Conservation (phyloP, 441 rosid species). For the Adansonia gregorii region DNA sequence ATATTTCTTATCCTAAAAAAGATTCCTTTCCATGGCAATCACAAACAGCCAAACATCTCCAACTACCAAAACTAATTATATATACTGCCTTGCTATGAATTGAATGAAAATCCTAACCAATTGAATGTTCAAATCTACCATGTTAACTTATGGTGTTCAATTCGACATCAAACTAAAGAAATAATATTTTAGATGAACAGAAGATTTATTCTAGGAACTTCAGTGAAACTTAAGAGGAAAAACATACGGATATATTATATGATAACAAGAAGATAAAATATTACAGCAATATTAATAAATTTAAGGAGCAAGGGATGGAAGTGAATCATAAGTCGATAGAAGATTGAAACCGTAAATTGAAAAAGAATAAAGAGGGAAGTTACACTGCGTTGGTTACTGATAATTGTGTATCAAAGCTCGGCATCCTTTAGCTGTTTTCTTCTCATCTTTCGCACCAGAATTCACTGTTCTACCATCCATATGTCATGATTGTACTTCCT, state of each 20-base stretch:
- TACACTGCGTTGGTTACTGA: slow-evolving; percentile 41
- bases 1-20: background rate
- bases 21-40: background rate
- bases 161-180: background rate
- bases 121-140: background rate
- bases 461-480: slow-evolving; percentile 32
- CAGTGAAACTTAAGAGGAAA: background rate
- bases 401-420: slow-evolving; percentile 45
- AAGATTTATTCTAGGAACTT: background rate
- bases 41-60: background rate
- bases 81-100: background rate
- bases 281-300: background rate
- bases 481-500: slow-evolving; percentile 33
- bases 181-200: background rate
- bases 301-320: background rate
- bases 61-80: background rate
- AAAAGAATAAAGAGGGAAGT: slow-evolving; percentile 25
- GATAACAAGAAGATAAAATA: background rate
- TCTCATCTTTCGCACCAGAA: slow-evolving; percentile 37
- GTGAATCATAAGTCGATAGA: slow-evolving; percentile 19
- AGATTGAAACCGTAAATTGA: background rate
- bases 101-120: background rate
- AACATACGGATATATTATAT: background rate
- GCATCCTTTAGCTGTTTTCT: slow-evolving; percentile 45
- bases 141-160: slow-evolving; percentile 3